Conservation (phyloP, 768 basidiomycete species). For the Vararia minispora region DNA sequence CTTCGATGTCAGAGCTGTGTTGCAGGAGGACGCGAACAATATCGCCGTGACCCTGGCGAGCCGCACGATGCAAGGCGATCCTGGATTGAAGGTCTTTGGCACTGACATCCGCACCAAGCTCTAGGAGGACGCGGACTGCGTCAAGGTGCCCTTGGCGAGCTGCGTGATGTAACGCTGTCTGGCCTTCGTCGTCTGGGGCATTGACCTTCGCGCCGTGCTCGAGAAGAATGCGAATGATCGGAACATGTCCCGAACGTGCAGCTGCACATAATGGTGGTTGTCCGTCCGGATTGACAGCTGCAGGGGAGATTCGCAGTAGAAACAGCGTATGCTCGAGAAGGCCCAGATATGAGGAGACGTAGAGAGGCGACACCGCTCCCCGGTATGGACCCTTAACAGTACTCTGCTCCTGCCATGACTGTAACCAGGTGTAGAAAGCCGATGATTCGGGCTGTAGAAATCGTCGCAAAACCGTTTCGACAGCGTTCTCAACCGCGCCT, state of each 20-base stretch:
- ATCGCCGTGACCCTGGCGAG: neutral
- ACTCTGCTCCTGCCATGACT: no score
- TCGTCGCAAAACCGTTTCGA: no score
- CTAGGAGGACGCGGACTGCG: constrained; percentile 34
- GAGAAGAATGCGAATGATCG: constrained; percentile 28
- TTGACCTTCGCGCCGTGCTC: constrained; percentile 37
- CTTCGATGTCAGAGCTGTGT: no score
- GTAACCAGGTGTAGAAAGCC: no score
- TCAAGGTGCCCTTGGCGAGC: constrained; percentile 15
- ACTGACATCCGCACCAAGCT: constrained; percentile 33
- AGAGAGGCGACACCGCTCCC: no score
- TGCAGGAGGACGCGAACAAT: neutral
- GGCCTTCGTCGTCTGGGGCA: constrained; percentile 37
- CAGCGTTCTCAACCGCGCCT: no score
- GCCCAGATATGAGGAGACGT: no score
- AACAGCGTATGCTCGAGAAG: neutral
- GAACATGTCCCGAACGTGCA: neutral
- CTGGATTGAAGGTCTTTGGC: accelerated
- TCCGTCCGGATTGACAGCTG: neutral
- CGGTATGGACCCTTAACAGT: no score
- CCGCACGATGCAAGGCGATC: neutral
- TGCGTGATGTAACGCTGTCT: constrained; percentile 27
- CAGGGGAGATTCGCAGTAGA: neutral
- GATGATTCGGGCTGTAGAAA: no score
- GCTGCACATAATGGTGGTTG: neutral